These are phyloP conservation scores for Anisodus acutangulus DNA, from an alignment of 257 asterid species.

Conservation along the genomic window DNA sequence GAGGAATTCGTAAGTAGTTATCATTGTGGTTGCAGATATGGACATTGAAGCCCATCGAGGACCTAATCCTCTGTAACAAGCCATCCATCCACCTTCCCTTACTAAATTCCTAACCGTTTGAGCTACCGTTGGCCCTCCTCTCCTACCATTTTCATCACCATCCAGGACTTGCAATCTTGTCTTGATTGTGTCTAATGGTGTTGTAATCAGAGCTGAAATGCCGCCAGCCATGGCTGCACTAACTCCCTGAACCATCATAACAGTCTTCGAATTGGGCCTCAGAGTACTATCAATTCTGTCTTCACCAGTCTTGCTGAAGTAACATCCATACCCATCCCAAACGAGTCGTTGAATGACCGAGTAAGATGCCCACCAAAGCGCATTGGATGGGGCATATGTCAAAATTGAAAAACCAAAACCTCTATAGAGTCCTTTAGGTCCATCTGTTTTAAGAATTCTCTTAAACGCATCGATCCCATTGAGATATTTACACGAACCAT, in stretches of 20 bases:
- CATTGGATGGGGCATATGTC: constrained; percentile 79
- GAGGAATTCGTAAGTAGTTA: constrained; percentile 83
- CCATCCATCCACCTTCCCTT: constrained; percentile 78
- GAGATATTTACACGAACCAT: constrained; percentile 45
- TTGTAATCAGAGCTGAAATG: constrained; percentile 66
- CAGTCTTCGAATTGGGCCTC: constrained; percentile 56
- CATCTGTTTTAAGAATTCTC: constrained; percentile 63
- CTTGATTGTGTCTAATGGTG: constrained; percentile 85
- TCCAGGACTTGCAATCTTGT: constrained; percentile 75
- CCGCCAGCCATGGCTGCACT: constrained; percentile 86
- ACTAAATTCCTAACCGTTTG: constrained; percentile 69
- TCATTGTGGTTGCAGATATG: constrained; percentile 81
- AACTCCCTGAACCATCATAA: constrained; percentile 70
- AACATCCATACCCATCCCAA: constrained; percentile 65
- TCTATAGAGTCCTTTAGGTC: constrained; percentile 72
- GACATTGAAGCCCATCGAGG: constrained; percentile 90
- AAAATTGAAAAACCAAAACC: constrained; percentile 79
- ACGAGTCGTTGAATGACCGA: constrained; percentile 65
- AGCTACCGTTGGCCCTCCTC: constrained; percentile 65
- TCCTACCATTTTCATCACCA: constrained; percentile 66
- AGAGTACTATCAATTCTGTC: constrained; percentile 26
- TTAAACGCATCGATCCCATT: constrained; percentile 70
- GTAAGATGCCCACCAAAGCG: constrained; percentile 84
- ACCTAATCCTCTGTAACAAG: constrained; percentile 86
- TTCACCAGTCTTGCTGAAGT: constrained; percentile 46